Base-by-base conservation (phyloP, 306 rosid species). In the Rubus parviflorus region DNA sequence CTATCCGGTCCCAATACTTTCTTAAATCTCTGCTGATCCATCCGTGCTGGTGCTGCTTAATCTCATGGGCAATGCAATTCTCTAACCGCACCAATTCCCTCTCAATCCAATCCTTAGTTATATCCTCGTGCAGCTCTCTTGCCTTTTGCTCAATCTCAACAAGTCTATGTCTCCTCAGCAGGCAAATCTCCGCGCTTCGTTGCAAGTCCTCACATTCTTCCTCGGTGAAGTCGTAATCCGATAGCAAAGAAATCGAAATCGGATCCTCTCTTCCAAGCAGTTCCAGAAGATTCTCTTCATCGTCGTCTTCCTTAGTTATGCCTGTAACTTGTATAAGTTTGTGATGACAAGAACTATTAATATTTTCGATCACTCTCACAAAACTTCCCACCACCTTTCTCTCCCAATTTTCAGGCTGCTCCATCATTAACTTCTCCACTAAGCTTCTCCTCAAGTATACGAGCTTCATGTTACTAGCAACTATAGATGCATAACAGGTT, bases 201-300 rank as follows among this genome's bases (percentile, higher is more conserved):
- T 62, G 68, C 68, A 62, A 35, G 14, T 62, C 66, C 66, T 11
- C 38, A 5, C 66, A 60, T 25, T 60, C 68, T 35, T 63, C 97
- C 93, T 93, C 89, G 8, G 88, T 89, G 79, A 93, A 52, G 70
- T 89, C 91, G 25, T 74, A 80, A 77, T 89, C 90, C 8, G 91
- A 90, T 4, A 93, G 87, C 79, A 79, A 81, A 40, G 88, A 80
- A 47, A 89, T 70, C 42, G 86, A 80, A 47, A 90, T 66, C 25
- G 81, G 80, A 68, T 89, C 75, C 41, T 81, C 68, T 25, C 78
- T 43, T 57, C 67, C 54, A 54, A 66, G 41, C 73, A 89, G 86
- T 86, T 81, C 75, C 84, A 93, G 75, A 81, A 79, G 83, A 37
- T 75, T 43, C 6, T 37, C 46, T 72, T 48, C 85, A 56, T 58